Percentiles rank a stretch among this genome's conserved stretches.
phyloP scores from a whole-genome alignment of 2,329 filamentous ascomycete species.

The Septoria linicola region DNA sequence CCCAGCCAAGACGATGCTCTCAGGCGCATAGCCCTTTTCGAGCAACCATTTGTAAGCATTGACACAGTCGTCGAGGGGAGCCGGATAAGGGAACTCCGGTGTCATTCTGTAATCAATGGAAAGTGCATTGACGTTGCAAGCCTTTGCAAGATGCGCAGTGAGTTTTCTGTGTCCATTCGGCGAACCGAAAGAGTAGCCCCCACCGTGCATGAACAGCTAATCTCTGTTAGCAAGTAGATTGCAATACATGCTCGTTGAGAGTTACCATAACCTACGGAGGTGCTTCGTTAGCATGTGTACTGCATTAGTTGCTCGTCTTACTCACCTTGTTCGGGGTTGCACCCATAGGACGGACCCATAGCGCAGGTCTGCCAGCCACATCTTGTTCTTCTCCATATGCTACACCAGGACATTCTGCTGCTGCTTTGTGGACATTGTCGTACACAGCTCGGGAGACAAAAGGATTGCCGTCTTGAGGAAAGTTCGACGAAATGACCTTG shows the following conservation, averaged over 20 bases:
- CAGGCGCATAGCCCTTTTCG: conserved; percentile 41
- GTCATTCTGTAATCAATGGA: conserved; percentile 60
- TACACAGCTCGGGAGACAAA: conserved; percentile 28
- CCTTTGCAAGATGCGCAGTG: conserved; percentile 44
- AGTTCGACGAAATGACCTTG: conserved; percentile 20
- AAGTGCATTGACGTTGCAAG: conserved; percentile 50
- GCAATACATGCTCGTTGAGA: too few relatives aligned
- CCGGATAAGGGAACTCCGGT: conserved; percentile 59
- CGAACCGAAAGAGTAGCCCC: conserved; percentile 31
- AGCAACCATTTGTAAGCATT: conserved; percentile 56
- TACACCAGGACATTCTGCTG: conserved; percentile 27
- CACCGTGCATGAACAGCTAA: conserved; percentile 28
- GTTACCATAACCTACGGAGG: conserved; percentile 20
- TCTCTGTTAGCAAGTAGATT: not conserved
- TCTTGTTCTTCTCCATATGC: conserved; percentile 25
- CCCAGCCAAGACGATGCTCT: conserved; percentile 29
- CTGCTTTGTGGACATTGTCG: conserved; percentile 29
- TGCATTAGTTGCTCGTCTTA: not conserved
- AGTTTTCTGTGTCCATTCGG: conserved; percentile 31
- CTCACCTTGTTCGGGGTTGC: conserved; percentile 26
- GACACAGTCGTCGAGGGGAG: conserved; percentile 55
- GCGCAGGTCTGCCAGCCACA: conserved; percentile 24
- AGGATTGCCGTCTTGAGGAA: conserved; percentile 22
- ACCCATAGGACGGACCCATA: conserved; percentile 26
- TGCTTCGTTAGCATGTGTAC: too few relatives aligned